Base-by-base conservation (phyloP, 352 stramenopile genomes). In the Globisporangium spiculum region DNA sequence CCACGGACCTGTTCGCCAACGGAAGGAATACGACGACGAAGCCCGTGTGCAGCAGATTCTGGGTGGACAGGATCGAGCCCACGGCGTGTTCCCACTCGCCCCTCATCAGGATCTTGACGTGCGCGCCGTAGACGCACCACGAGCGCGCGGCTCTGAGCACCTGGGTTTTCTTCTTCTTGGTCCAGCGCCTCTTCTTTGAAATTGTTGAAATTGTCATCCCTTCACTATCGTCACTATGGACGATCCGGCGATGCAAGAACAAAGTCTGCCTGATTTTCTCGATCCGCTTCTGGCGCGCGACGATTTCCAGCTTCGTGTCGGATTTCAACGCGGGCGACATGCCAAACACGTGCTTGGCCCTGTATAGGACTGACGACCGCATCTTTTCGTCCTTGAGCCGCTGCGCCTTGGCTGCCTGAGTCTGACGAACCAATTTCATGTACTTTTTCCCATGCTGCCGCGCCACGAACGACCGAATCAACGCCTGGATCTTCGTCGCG, bases 21-120 rank as follows among this genome's bases (percentile, higher is more conserved):
- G 73, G 69, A 7, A 91, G 60, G 57, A 91, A 93, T 22, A 93
- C 80, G 20, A 91, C 38, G 20, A 93, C 79, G 24, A 74, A 78
- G 18, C 81, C 83, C 4, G 78, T 90, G 1, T 75, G 71, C 50
- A 90, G 76, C 59, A 93, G 48, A 65, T 90, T 88, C 46, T 90
- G 78, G 8, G 81, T 88, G 54, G 85, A 93, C 5, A 93, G 67
- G 52, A 91, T 80, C 6, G 70, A 75, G 1, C 75, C 85, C 6
- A 88, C 48, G 18, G 68, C 72, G 26, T 77, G 61, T 30, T 82
- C 80, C 81, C 80, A 91, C 55, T 81, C 68, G 0, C 83, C 78
- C 20, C 50, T 77, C 9, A 71, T 75, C 7, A 66, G 20, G 9
- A 91, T 77, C 58, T 86, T 83, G 50, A 93, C 80, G 24, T 75